Base-by-base conservation (phyloP, 345 rosid species). In the Sisymbrium altissimum region DNA sequence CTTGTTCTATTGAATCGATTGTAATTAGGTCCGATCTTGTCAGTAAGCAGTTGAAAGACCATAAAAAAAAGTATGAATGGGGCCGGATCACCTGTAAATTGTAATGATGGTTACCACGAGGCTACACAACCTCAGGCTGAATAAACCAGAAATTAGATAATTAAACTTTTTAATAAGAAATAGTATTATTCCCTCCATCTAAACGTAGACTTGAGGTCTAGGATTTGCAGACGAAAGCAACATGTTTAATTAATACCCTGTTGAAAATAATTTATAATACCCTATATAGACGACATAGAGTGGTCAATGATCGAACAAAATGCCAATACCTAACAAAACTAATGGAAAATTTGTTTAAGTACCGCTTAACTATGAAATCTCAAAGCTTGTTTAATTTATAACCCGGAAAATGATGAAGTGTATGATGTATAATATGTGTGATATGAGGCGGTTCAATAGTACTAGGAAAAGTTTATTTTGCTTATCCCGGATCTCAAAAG, bases 61-160 rank as follows among this genome's bases (percentile, higher is more conserved):
- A 29, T 4, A 27, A 62, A 15, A 30, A 9, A 0, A 29, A 8
- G 53, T 7, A 35, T 45, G 8, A 73, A 23, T 73, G 65, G 78
- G 72, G 60, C 32, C 78, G 59, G 72, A 52, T 66, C 78, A 66
- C 54, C 8, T 74, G 38, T 66, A 66, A 48, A 38, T 39, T 58
- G 56, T 45, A 75, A 75, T 68, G 69, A 75, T 75, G 79, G 63
- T 49, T 21, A 75, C 49, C 79, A 75, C 69, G 73, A 68, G 74
- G 64, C 40, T 67, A 59, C 45, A 67, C 15, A 73, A 25, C 64
- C 64, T 64, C 32, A 44, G 29, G 40, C 65, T 21, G 29, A 64
- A 43, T 64, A 54, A 43, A 64, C 35, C 64, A 56, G 63, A 35
- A 25, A 18, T 58, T 74, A 64, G 25, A 38, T 54, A 55, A 65